Conservation (phyloP, 2,329 filamentous ascomycete genomes). For the Pseudogymnoascus sp. region DNA sequence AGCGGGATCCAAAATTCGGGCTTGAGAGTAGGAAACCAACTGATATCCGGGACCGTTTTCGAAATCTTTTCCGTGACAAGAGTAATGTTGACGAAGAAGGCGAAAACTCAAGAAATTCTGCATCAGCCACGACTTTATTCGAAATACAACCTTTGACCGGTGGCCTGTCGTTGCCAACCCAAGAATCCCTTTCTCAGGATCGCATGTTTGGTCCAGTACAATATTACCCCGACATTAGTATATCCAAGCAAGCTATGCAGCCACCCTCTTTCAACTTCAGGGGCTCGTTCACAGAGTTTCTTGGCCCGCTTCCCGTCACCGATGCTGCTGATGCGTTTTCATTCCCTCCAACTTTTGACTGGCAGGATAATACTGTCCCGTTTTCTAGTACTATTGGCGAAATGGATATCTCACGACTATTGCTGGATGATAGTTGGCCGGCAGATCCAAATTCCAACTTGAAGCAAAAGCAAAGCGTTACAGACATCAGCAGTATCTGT, state of each 20-base stretch:
- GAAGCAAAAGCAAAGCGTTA: conserved; percentile 22
- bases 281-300: conserved; percentile 17
- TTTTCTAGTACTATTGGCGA: conserved; percentile 40
- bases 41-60: conserved; percentile 52
- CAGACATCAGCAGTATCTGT: conserved; percentile 23
- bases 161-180: not conserved
- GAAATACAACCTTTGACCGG: not conserved
- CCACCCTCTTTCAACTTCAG: conserved; percentile 14
- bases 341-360: conserved; percentile 35
- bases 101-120: not conserved
- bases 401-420: conserved; percentile 53
- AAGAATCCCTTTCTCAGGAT: not conserved
- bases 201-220: not conserved
- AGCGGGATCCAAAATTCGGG: conserved; percentile 48
- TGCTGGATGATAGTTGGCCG: conserved; percentile 43
- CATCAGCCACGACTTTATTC: not conserved
- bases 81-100: not conserved
- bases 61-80: conserved; percentile 30
- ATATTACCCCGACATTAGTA: not conserved
- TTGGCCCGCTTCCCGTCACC: conserved; percentile 15
- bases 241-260: conserved; percentile 10
- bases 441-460: conserved; percentile 15
- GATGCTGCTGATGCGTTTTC: conserved; percentile 28
- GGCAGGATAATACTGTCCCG: conserved; percentile 34
- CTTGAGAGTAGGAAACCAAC: conserved; percentile 52